These are phyloP conservation scores for Pseudogymnoascus sp. DNA, from an alignment of 2,329 filamentous ascomycete genomes.

Conservation along the genomic window DNA sequence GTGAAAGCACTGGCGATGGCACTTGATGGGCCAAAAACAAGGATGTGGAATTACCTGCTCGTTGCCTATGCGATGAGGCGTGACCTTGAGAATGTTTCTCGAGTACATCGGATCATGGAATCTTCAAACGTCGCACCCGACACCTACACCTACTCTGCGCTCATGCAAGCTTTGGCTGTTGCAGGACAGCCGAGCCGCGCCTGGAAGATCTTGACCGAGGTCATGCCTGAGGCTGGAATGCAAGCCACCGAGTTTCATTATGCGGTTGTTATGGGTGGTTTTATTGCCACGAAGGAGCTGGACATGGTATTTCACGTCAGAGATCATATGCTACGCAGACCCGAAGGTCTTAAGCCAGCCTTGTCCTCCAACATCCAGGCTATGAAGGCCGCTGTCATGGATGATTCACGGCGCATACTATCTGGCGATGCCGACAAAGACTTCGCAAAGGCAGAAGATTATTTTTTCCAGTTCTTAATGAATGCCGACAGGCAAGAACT, in stretches of 20 bases:
- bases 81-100: conserved; percentile 45
- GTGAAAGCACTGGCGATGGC: conserved; percentile 44
- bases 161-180: conserved; percentile 50
- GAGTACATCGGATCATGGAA: conserved; percentile 48
- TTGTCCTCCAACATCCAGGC: conserved; percentile 35
- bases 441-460: conserved; percentile 20
- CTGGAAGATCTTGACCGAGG: conserved; percentile 41
- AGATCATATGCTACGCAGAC: conserved; percentile 30
- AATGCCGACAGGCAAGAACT: conserved; percentile 23
- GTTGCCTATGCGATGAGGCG: conserved; percentile 58
- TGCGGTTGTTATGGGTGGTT: conserved; percentile 44
- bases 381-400: conserved; percentile 26
- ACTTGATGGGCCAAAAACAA: conserved; percentile 45
- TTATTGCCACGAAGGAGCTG: conserved; percentile 29
- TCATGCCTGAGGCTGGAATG: conserved; percentile 40
- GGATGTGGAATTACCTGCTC: conserved; percentile 73
- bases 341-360: conserved; percentile 27
- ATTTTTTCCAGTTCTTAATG: conserved; percentile 20
- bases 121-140: conserved; percentile 42
- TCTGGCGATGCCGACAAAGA: conserved; percentile 16
- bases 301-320: conserved; percentile 44
- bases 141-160: conserved; percentile 49
- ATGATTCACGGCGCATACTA: conserved; percentile 18
- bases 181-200: conserved; percentile 47
- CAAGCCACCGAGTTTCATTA: conserved; percentile 41